These are phyloP conservation scores for Fusarium incarnatum DNA, from an alignment of 2,329 filamentous ascomycete genomes.

Conservation along the genomic window DNA sequence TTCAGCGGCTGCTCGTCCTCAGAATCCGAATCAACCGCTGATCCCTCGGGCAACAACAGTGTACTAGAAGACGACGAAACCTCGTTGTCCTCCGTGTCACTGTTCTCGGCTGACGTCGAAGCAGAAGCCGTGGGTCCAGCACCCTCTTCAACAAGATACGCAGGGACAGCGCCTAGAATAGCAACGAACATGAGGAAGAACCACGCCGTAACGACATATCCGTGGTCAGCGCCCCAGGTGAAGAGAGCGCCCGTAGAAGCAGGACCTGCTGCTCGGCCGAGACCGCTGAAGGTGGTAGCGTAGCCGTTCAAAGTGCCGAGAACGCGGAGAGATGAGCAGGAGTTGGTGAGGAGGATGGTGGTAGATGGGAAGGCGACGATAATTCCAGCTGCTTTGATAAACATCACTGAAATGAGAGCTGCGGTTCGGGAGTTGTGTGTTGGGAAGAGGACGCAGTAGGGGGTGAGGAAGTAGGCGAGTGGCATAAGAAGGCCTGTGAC, in stretches of 20 bases:
- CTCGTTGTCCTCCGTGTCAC: conserved; percentile 45
- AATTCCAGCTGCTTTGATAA: conserved; percentile 77
- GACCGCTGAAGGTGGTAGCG: conserved; percentile 82
- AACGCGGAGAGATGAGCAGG: conserved; percentile 76
- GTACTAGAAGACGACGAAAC: conserved; percentile 31
- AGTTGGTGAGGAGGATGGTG: conserved; percentile 92
- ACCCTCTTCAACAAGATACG: conserved; percentile 79
- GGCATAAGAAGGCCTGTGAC: conserved; percentile 73
- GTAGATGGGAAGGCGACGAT: conserved; percentile 91
- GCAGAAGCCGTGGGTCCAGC: conserved; percentile 68
- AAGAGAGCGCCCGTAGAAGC: conserved; percentile 79
- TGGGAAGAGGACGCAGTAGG: conserved; percentile 78
- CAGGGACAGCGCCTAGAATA: conserved; percentile 74
- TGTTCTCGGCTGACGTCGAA: conserved; percentile 50
- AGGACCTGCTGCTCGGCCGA: conserved; percentile 84
- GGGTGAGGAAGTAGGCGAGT: conserved; percentile 81
- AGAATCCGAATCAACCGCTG: conserved; percentile 36
- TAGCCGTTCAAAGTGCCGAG: conserved; percentile 93
- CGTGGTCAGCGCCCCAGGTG: conserved; percentile 77
- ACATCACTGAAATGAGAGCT: conserved; percentile 75
- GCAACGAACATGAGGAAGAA: conserved; percentile 78
- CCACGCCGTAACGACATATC: conserved; percentile 84
- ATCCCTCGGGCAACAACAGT: conserved; percentile 39
- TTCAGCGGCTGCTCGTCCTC: conserved; percentile 37
- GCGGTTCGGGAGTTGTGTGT: conserved; percentile 62